Evolutionary conservation across 495 filamentous ascomycete genomes (phyloP).

Genomic region (Achaetomiella virescens): DNA sequence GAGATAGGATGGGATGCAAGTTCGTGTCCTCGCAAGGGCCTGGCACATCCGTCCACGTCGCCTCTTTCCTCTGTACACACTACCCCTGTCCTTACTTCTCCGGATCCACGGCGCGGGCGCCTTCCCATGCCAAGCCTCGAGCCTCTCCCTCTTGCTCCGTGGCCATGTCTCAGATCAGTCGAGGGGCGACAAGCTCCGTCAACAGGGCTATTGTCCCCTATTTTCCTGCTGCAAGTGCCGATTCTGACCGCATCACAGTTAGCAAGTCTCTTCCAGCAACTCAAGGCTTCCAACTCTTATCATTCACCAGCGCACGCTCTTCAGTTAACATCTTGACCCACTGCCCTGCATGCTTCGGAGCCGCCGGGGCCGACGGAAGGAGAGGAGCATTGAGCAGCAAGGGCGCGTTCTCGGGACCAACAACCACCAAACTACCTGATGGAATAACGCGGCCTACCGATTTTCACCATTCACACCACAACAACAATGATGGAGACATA

Average conservation of each 20-base stretch:
- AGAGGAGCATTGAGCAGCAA: neutral
- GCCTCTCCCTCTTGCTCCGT: conserved; percentile 8
- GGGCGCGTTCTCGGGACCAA: neutral
- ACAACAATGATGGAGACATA: conserved; percentile 79
- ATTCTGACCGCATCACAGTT: neutral
- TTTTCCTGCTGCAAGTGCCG: neutral
- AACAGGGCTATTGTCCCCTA: neutral
- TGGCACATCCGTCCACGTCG: neutral
- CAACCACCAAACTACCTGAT: neutral
- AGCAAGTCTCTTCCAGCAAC: neutral
- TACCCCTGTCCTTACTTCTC: neutral
- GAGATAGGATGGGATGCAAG: neutral
- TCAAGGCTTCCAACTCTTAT: neutral
- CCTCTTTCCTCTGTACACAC: neutral
- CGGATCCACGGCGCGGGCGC: neutral
- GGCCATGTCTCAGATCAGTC: conserved; percentile 20
- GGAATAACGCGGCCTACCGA: neutral
- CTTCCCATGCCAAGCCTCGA: conserved; percentile 15
- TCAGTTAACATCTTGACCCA: neutral
- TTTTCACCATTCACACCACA: neutral
- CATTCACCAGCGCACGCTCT: neutral
- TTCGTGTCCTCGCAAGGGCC: neutral
- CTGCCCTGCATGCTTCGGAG: conserved; percentile 5
- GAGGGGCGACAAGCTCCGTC: conserved; percentile 1
- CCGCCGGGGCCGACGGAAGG: neutral